Evolutionary conservation across 768 basidiomycete species (phyloP), one percentile per base, ranked within the genome.

Genomic region (Paxillus ammoniavirescens): DNA sequence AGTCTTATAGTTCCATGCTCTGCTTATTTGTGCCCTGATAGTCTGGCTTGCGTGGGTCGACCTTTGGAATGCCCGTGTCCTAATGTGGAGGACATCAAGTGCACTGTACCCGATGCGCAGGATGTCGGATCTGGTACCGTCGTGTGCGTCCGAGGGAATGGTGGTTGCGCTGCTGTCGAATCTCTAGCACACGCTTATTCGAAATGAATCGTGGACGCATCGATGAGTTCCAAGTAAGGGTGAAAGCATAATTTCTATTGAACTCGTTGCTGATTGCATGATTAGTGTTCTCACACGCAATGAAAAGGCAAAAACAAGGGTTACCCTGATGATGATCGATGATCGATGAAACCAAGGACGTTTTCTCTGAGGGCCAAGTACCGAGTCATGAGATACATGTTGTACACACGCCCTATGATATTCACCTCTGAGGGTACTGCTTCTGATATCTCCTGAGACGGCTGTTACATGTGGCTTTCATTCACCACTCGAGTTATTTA

Each of bases 51-150:
- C 57, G 90, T 70, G 26, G 28, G 38, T 12, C 65, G 54, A 33
- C 69, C 80, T 2, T 67, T 72, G n/a, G 80, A 89, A 41, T 93
- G 91, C 61, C 89, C 91, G 2, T 93, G 91, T 68, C 89, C 90
- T 4, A 77, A 85, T 61, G 73, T 77, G 8, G 81, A 91, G 63
- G 91, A 93, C 61, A 74, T 89, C 61, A 91, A 86, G 66, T 93
- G 91, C 63, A 65, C 82, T 14, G 75, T 92, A 42, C 87, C 88
- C 5, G 89, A 91, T 61, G 68, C 69, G 7, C 54, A 73, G 47
- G 79, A 81, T 40, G 69, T 71, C 12, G 73, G 73, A 6, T 77
- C 77, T 14, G 83, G 79, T 12, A 86, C 88, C 0, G 81, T 88
- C 3, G 66, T 91, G 23, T 92, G 90, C 57, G 82, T 84, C 10